Base-by-base conservation (phyloP, 2,329 filamentous ascomycete species). In the Camptophora hylomeconis region DNA sequence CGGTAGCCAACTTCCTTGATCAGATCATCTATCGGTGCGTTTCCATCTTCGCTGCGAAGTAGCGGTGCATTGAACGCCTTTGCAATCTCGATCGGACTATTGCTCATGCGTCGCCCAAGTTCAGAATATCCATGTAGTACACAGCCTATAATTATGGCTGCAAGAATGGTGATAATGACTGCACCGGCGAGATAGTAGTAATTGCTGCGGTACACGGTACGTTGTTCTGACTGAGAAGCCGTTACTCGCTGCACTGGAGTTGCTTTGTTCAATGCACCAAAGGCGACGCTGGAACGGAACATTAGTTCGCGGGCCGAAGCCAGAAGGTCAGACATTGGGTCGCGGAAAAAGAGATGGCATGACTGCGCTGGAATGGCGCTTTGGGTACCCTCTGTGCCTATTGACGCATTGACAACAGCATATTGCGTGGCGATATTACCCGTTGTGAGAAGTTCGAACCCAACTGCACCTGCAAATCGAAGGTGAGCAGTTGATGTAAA, bases 51-150 rank as follows among this genome's bases (percentile, higher is more conserved):
- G 13, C 29, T 30, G 13, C 19, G 15, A 18, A 40, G 19, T n/a
- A 40, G 26, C 8, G 39, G 38, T 14, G 39, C 39, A 20, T 32
- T 30, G 20, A 42, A 40, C 11, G 39, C 39, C 30, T 40, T 42
- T 7, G 30, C 39, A n/a, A 29, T 42, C 22, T 42, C 38, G 6
- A 42, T 12, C 2, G 39, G 39, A 24, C 27, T 36, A 25, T 40
- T 19, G 5, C 26, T 30, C 4, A 37, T 24, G 3, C 15, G 31
- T 9, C 39, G 17, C 5, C 39, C 39, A 5, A 40, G 17, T n/a
- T 28, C 9, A 37, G 35, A 40, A 20, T 44, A 31, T 32, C 33
- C 38, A 12, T 28, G n/a, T 7, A 33, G 14, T 5, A 37, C 28
- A 13, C 26, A 24, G 2, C 28, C 2, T 8, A 32, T 23, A 5